Evolutionary conservation across 768 basidiomycete genomes (phyloP).

Genomic region (Dacryopinax spathularia): DNA sequence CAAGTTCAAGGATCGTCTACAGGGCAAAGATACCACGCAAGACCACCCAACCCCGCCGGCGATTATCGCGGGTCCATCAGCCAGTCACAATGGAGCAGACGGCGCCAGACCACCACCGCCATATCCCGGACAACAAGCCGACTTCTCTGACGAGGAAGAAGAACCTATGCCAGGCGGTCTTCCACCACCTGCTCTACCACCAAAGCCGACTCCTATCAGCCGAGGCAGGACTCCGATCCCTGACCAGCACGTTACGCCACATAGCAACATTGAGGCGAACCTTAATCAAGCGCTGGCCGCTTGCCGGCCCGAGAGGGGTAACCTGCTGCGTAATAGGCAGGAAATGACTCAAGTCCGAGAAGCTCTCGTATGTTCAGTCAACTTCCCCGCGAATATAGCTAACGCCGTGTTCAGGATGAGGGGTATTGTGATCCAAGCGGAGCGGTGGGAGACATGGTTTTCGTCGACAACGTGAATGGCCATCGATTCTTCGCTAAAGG

Average conservation of each 20-base stretch:
- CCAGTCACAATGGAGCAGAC: not conserved
- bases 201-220: not conserved
- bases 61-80: not conserved
- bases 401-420: constrained; percentile 30
- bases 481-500: constrained; percentile 36
- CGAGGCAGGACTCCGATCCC: not conserved
- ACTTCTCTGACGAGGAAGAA: not conserved
- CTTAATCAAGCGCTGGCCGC: constrained; percentile 40
- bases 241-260: not conserved
- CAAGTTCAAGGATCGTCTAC: not conserved
- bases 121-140: constrained; percentile 1
- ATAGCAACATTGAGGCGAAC: not conserved
- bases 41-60: not conserved
- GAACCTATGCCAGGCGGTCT: not conserved
- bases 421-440: constrained; percentile 73
- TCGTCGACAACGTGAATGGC: constrained; percentile 31
- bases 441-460: constrained; percentile 41
- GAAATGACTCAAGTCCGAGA: constrained; percentile 61
- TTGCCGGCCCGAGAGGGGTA: constrained; percentile 52
- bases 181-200: not conserved
- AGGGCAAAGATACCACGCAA: not conserved
- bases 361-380: constrained; percentile 26
- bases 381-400: not conserved
- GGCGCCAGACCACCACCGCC: not conserved
- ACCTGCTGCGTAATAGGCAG: constrained; percentile 47